phyloP scores from a whole-genome alignment of 305 asterid genomes.

The Solanum hybrid region DNA sequence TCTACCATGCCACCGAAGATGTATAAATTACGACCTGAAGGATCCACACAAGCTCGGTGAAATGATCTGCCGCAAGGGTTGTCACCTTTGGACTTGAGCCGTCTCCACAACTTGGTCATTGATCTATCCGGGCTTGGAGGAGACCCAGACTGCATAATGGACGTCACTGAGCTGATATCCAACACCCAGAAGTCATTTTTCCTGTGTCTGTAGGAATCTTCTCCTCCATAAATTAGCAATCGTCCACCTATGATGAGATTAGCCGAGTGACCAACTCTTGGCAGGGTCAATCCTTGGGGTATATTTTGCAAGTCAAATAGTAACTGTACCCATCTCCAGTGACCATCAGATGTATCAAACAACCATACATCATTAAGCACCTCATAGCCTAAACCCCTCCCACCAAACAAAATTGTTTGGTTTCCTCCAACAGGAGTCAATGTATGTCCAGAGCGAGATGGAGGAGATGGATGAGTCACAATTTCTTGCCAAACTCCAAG shows the following conservation, averaged over 20 bases:
- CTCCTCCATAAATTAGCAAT: conserved; percentile 80
- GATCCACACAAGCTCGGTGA: conserved; percentile 81
- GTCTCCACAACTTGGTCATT: conserved; percentile 51
- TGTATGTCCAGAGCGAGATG: conserved; percentile 88
- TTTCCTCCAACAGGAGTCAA: conserved; percentile 52
- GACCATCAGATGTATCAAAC: conserved; percentile 38
- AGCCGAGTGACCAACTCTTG: conserved; percentile 94
- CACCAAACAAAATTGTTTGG: conserved; percentile 65
- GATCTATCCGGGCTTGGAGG: conserved; percentile 14
- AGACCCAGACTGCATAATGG: conserved; percentile 18
- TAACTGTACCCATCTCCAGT: conserved; percentile 58
- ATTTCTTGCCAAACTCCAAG: conserved; percentile 63
- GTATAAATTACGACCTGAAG: conserved; percentile 57
- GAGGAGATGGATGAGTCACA: conserved; percentile 43
- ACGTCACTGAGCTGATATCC: conserved; percentile 39
- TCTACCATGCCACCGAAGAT: conserved; percentile 89
- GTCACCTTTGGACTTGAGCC: conserved; percentile 48
- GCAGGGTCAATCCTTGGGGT: conserved; percentile 57
- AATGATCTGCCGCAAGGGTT: conserved; percentile 70
- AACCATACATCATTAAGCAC: conserved; percentile 81
- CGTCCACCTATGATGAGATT: conserved; percentile 64
- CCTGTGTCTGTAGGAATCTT: conserved; percentile 60
- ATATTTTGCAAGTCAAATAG: conserved; percentile 38
- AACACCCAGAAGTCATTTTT: conserved; percentile 85
- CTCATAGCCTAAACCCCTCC: conserved; percentile 71